These are phyloP conservation scores for Jacaranda copaia DNA, from an alignment of 257 asterid species.

Conservation along the genomic window DNA sequence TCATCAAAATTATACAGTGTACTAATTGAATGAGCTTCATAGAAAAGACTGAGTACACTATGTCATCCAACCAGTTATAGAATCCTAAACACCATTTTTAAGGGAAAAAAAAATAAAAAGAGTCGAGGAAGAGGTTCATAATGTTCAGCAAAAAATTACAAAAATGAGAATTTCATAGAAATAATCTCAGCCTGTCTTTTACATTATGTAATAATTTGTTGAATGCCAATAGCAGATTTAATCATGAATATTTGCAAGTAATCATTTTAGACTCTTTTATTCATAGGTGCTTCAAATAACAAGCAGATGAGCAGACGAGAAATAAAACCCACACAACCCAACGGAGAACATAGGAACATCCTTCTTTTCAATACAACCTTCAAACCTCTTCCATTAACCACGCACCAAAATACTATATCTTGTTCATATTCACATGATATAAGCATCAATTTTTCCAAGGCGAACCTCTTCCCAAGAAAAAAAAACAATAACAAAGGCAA, in stretches of 20 bases:
- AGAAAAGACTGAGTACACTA: conserved; percentile 20
- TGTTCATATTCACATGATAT: conserved; percentile 1
- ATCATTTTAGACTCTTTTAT: conserved; percentile 3
- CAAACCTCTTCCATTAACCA: conserved; percentile 13
- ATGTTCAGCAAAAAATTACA: background rate
- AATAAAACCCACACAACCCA: background rate
- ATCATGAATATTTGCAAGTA: background rate
- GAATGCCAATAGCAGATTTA: background rate
- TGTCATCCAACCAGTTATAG: conserved; percentile 9
- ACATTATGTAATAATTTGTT: background rate
- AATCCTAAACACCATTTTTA: background rate
- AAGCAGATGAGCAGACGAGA: conserved; percentile 16
- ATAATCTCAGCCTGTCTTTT: conserved; percentile 3
- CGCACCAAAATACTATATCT: background rate
- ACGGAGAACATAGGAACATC: background rate
- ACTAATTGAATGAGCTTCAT: conserved; percentile 14
- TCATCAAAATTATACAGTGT: conserved; percentile 1
- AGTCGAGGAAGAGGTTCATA: conserved; percentile 1
- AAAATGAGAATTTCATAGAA: background rate
- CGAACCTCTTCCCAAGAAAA: conserved; percentile 16
- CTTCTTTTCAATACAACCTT: background rate
- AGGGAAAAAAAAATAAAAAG: no score
- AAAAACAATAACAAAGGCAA: background rate
- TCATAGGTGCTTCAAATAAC: background rate
- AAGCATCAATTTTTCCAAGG: conserved; percentile 1